Evolutionary conservation across 2,329 filamentous ascomycete species (phyloP), one percentile per base, ranked within the genome.

Genomic region (Zymoseptoria ardabiliae): DNA sequence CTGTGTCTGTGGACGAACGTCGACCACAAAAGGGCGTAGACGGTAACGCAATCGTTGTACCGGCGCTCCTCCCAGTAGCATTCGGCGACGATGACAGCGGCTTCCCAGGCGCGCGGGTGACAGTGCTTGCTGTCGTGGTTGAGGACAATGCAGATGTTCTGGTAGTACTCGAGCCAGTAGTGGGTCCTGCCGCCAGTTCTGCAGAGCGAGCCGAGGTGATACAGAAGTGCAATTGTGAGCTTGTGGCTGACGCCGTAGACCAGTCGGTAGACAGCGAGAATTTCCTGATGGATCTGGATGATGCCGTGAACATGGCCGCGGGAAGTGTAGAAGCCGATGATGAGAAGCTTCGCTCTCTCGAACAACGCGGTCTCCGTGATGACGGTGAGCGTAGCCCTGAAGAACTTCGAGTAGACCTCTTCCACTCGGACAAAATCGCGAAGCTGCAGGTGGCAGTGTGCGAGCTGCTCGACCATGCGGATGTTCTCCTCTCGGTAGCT

Each of bases 21-120:
- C 53, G 72, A 70, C 78, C 77, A 80, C 20, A 80, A 67, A 13
- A 76, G 70, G 7, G 68, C 63, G 61, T 75, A 79, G n/a, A 77
- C 69, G 10, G 70, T 72, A 28, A 75, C 72, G 7, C 76, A 74
- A 59, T 78, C 74, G 21, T 71, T 70, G 59, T 76, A 77, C 54
- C 75, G 72, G 45, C 73, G 71, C 64, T 78, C 76, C 59, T 79
- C 74, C 70, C 77, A 78, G 66, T 79, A 79, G 10, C 76, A 74
- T 53, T 74, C 74, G 9, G 72, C 72, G 1, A 79, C 74, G 35
- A 76, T 71, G 21, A 75, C 65, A 20, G 75, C 72, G 9, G 78
- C 77, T 53, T 75, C 74, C 25, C 77, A 65, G 0, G 76, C 74
- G 58, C 74, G 69, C 20, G 72, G 69, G 61, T 77, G 72, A 53